phyloP scores from a whole-genome alignment of 306 rosid species.

The Alnus rubra region DNA sequence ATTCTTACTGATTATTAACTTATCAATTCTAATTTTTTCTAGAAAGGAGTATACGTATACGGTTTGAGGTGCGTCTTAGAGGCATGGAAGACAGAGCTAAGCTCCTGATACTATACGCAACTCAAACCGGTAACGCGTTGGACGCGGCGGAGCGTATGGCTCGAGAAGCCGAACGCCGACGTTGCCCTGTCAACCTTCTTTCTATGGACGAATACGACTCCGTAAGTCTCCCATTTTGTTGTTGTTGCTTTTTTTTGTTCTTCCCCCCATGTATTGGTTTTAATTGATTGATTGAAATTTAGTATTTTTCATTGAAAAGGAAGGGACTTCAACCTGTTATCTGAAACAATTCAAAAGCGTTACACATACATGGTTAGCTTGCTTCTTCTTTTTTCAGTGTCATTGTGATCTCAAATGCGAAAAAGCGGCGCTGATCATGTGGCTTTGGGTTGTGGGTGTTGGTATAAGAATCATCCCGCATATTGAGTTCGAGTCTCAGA shows the following conservation, averaged over 20 bases:
- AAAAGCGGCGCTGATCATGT: no score
- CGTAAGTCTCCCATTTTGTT: constrained; percentile 32
- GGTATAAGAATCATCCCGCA: no score
- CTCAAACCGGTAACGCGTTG: constrained; percentile 84
- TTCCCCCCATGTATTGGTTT: neutral
- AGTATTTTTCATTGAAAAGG: neutral
- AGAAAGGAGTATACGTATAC: neutral
- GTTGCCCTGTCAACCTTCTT: constrained; percentile 46
- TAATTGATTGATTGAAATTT: neutral
- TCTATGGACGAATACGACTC: constrained; percentile 71
- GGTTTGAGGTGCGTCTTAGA: neutral
- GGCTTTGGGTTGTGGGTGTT: no score
- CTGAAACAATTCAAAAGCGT: neutral
- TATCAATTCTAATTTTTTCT: no score
- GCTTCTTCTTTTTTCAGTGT: no score
- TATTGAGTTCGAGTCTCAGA: no score
- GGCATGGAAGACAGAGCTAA: constrained; percentile 42
- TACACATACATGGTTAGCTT: neutral
- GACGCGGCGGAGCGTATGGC: constrained; percentile 82
- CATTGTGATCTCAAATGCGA: no score
- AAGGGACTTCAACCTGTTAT: neutral
- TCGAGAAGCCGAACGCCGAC: constrained; percentile 84
- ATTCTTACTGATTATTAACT: neutral
- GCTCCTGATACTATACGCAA: constrained; percentile 67
- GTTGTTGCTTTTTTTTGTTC: neutral